A percentile compares a stretch with the other conserved stretches of the same genome.
Evolutionary conservation across 768 basidiomycete genomes (phyloP).

Genomic region (Crucibulum laeve): DNA sequence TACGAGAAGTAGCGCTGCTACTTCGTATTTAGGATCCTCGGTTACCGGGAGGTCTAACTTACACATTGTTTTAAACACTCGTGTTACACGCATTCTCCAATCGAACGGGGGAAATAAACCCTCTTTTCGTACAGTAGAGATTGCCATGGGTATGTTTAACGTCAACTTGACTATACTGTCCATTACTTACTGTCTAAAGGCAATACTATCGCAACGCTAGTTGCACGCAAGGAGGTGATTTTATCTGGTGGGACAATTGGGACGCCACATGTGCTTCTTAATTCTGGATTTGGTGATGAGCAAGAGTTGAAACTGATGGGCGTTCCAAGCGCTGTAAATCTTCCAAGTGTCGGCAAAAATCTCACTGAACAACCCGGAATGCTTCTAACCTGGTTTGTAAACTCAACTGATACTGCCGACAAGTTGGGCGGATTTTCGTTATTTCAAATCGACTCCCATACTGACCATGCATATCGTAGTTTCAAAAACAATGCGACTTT

Average conservation of each 20-base stretch:
- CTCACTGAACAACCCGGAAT: conserved; percentile 16
- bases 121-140: conserved; percentile 1
- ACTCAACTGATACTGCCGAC: conserved; percentile 6
- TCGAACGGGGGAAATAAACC: neutral
- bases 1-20: conserved; percentile 19
- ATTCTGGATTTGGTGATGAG: conserved; percentile 22
- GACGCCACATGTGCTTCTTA: conserved; percentile 19
- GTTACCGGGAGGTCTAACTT: conserved; percentile 17
- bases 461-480: too few relatives aligned
- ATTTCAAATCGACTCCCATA: too few relatives aligned
- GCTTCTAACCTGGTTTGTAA: conserved; percentile 9
- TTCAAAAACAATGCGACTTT: too few relatives aligned
- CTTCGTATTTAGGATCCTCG: conserved; percentile 17
- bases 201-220: too few relatives aligned
- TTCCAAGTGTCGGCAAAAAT: conserved; percentile 18
- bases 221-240: conserved; percentile 19
- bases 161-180: neutral
- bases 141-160: neutral
- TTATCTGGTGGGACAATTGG: conserved; percentile 25
- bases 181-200: neutral
- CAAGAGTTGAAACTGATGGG: conserved; percentile 10
- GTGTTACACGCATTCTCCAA: conserved; percentile 20
- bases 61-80: conserved; percentile 18
- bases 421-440: neutral
- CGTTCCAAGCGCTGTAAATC: conserved; percentile 11